Conservation (phyloP, 768 basidiomycete species). For the Russula griseocarnosa region DNA sequence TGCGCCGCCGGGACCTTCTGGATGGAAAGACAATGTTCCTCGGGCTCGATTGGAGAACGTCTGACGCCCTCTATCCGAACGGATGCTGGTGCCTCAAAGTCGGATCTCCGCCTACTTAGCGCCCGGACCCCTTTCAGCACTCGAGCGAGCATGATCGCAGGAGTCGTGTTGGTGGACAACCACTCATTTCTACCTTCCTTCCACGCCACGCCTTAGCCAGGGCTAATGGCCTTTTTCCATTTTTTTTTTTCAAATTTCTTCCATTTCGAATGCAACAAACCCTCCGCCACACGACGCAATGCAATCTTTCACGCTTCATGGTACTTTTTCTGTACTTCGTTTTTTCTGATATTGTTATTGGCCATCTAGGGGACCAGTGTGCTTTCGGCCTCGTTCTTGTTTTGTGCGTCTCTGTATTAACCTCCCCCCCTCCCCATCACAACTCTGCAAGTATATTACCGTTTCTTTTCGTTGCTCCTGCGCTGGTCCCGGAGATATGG, state of each 20-base stretch:
- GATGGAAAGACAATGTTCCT: conserved; percentile 51
- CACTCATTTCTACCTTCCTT: background rate
- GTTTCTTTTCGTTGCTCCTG: conserved; percentile 9
- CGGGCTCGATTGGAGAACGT: conserved; percentile 37
- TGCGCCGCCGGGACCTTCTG: conserved; percentile 55
- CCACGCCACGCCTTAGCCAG: background rate
- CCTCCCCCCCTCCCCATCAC: background rate
- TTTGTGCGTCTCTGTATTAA: background rate
- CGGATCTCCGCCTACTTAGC: conserved; percentile 4
- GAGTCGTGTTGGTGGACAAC: background rate
- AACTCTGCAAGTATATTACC: conserved; percentile 9
- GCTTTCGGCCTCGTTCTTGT: background rate
- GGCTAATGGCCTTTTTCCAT: background rate
- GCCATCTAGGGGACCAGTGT: conserved; percentile 26
- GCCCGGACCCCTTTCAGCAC: background rate
- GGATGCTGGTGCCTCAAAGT: conserved; percentile 29
- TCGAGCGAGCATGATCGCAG: background rate
- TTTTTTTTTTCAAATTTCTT: background rate
- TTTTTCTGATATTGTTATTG: conserved; percentile 21
- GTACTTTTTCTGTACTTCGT: background rate
- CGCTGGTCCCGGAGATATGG: conserved; percentile 28
- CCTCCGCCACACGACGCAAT: background rate
- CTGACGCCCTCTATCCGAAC: conserved; percentile 20
- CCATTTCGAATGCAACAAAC: conserved; percentile 7
- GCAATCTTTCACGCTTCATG: conserved; percentile 7